These are phyloP conservation scores for Trametes cinnabarina DNA, from an alignment of 768 basidiomycete genomes.

Conservation along the genomic window DNA sequence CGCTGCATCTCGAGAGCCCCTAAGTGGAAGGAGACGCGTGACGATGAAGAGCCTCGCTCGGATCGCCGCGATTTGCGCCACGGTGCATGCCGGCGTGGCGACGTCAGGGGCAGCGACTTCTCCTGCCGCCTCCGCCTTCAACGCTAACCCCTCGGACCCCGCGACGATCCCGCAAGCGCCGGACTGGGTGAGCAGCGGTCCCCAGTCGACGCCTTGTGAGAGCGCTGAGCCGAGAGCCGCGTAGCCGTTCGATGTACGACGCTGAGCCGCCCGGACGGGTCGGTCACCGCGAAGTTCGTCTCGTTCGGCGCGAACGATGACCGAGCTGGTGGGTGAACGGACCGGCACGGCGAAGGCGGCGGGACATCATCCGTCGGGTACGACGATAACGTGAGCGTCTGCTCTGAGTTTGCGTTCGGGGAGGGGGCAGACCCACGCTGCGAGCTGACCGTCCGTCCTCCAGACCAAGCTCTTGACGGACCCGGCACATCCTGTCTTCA, in stretches of 20 bases:
- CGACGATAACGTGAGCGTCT: slow-evolving; percentile 48
- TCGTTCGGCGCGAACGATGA: slow-evolving; percentile 55
- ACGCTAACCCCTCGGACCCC: no score
- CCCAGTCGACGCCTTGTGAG: background rate
- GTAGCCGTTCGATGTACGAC: slow-evolving; percentile 50
- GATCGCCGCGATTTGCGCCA: background rate
- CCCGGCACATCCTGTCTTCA: slow-evolving; percentile 47
- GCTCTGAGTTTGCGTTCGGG: no score
- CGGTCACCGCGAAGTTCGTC: slow-evolving; percentile 57
- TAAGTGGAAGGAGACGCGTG: no score
- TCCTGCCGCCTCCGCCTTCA: no score
- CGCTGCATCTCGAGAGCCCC: no score
- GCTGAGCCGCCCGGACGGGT: slow-evolving; percentile 50
- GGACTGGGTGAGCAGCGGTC: slow-evolving; percentile 9
- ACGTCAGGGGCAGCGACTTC: no score
- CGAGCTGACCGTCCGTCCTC: background rate
- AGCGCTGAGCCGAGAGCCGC: background rate
- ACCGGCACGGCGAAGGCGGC: slow-evolving; percentile 44
- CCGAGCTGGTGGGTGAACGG: slow-evolving; percentile 56
- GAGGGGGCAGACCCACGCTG: no score
- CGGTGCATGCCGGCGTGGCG: background rate
- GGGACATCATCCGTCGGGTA: slow-evolving; percentile 62
- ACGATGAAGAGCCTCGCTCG: background rate
- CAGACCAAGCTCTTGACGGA: slow-evolving; percentile 44
- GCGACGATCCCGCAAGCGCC: background rate